Base-by-base conservation (phyloP, 2,329 filamentous ascomycete species). In the Sporothrix pseudoabietina region DNA sequence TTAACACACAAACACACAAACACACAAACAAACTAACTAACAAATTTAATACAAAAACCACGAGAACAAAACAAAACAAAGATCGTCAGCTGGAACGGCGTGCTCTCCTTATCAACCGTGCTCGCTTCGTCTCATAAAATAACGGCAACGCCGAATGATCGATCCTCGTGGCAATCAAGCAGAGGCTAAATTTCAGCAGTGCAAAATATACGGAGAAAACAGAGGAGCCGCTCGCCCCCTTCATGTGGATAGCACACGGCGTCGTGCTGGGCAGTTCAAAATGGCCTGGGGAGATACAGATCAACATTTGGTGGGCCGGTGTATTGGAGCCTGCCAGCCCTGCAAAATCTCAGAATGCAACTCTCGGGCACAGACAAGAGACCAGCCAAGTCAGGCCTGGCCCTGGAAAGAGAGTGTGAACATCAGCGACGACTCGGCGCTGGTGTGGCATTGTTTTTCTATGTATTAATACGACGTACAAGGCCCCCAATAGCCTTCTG, bases 271-370 rank as follows among this genome's bases (percentile, higher is more conserved):
- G 19, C 30, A 35, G 35, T 52, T 54, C 47, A 30, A 66, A 69
- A 39, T 69, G 10, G 19, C 35, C 26, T 22, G 47, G 49, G 26
- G 68, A 66, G 65, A 73, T 71, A 30, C 57, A 39, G 72, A 70
- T 73, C 72, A 65, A 30, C 72, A 47, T 32, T 35, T 69, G 41
- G 44, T 54, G 66, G 47, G 66, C 22, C 66, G 26, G n/a, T 16
- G 19, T 22, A 16, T 68, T 49, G 44, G 44, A 9, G 4, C 32
- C 35, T 19, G 32, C 5, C 52, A 22, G 69, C n/a, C 39, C 39
- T 5, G 8, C 61, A 47, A 47, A 47, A 66, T 44, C 39, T 47
- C 14, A 61, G 35, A 71, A 61, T 47, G 5, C 26, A 41, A 61
- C 69, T 35, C 69, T 35, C 61, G 41, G 55, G 55, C 54, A 71